These are phyloP conservation scores for Nitzschia palea DNA, from an alignment of 108 stramenopile genomes.

Conservation along the genomic window DNA sequence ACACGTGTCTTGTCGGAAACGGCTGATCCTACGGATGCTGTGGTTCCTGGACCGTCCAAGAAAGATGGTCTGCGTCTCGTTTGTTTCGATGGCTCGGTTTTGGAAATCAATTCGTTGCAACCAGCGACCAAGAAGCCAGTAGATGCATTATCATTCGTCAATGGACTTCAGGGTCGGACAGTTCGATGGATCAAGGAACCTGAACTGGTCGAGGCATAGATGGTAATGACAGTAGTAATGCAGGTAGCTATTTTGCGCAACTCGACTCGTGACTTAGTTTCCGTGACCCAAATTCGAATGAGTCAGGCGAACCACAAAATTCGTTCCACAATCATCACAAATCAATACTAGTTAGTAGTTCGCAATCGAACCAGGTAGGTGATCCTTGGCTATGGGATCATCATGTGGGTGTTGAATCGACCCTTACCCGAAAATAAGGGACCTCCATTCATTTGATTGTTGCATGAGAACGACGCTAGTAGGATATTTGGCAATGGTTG, in stretches of 20 bases:
- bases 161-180: constrained; percentile 85
- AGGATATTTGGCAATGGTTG: background rate
- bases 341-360: too few relatives aligned
- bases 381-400: too few relatives aligned
- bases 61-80: constrained; percentile 80
- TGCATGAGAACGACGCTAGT: background rate
- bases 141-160: constrained; percentile 92
- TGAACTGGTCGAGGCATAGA: constrained; percentile 6
- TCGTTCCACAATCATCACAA: background rate
- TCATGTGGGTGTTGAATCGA: too few relatives aligned
- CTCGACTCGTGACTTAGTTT: background rate
- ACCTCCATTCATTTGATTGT: too few relatives aligned
- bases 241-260: too few relatives aligned
- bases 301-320: background rate
- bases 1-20: constrained; percentile 62
- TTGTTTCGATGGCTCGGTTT: constrained; percentile 89
- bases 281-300: background rate
- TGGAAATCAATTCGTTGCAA: constrained; percentile 87
- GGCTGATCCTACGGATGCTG: constrained; percentile 41
- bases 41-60: constrained; percentile 70
- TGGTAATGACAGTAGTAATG: too few relatives aligned
- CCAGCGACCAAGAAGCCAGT: constrained; percentile 90
- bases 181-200: constrained; percentile 47
- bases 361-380: too few relatives aligned
- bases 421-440: too few relatives aligned